phyloP scores from a whole-genome alignment of 73 alveolate species.

The Tetrahymena malaccensis region DNA sequence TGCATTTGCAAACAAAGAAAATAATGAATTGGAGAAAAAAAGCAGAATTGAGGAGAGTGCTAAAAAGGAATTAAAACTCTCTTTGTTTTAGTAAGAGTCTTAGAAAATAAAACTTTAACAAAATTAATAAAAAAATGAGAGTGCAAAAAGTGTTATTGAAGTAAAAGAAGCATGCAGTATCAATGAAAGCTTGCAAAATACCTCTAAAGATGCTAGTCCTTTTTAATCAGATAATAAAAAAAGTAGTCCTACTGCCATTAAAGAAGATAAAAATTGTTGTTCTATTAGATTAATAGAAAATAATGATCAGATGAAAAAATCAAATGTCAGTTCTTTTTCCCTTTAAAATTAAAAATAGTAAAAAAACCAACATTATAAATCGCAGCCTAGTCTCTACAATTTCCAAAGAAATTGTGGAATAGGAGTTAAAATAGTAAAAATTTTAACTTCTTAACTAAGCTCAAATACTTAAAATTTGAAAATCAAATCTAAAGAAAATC shows the following conservation, averaged over 20 bases:
- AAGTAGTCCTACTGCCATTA: not conserved
- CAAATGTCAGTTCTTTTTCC: not conserved
- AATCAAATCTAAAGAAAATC: not conserved
- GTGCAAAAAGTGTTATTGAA: not conserved
- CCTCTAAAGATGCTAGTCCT: not conserved
- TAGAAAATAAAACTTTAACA: not conserved
- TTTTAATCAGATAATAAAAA: not conserved
- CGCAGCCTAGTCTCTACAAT: not conserved
- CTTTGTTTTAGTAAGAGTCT: not conserved
- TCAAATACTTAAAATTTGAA: not conserved
- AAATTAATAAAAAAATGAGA: not conserved
- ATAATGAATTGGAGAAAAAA: not conserved
- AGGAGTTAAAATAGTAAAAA: not conserved
- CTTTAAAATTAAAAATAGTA: not conserved
- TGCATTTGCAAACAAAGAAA: not conserved
- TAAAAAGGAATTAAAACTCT: not conserved
- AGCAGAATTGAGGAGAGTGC: not conserved
- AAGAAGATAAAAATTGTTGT: not conserved
- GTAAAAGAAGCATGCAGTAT: not conserved
- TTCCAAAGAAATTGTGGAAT: not conserved
- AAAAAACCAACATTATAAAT: not conserved
- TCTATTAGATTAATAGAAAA: not conserved
- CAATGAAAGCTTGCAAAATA: not conserved
- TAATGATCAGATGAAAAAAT: not conserved
- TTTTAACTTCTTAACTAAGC: not conserved